Conservation (phyloP, 2,329 filamentous ascomycete species). For the Fusarium globosum region DNA sequence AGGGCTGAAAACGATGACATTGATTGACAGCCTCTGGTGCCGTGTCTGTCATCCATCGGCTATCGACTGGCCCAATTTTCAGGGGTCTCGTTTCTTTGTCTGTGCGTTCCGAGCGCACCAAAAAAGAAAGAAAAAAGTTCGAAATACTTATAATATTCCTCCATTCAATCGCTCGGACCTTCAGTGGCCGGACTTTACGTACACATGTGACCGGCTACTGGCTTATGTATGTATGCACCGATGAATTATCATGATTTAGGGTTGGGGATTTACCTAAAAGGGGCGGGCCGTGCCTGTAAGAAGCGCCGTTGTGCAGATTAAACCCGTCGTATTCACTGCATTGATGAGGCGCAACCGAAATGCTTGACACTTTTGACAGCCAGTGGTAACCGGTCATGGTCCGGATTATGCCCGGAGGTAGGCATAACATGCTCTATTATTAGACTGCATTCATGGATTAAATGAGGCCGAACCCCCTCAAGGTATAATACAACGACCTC, state of each 20-base stretch:
- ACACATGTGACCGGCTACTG: not conserved
- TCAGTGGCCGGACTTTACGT: not conserved
- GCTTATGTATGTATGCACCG: not conserved
- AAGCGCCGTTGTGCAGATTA: not conserved
- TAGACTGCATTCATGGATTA: not conserved
- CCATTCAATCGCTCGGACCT: not conserved
- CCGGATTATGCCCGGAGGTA: conserved; percentile 4
- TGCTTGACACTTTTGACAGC: not conserved
- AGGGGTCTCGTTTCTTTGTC: conserved; percentile 10
- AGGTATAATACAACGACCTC: not conserved
- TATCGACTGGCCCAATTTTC: conserved; percentile 3
- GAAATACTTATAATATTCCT: not conserved
- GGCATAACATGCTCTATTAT: not conserved
- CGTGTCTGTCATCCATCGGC: not conserved
- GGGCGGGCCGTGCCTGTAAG: conserved; percentile 10
- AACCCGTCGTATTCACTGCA: conserved; percentile 12
- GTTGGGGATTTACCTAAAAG: not conserved
- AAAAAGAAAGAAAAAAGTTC: not conserved
- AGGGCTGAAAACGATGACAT: conserved; percentile 16
- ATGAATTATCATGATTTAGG: conserved; percentile 1
- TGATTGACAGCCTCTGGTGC: conserved; percentile 17
- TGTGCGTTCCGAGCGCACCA: conserved; percentile 1
- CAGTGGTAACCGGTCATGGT: not conserved
- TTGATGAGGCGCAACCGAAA: not conserved
- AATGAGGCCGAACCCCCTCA: not conserved